Percentiles rank a stretch among this genome's conserved stretches.
Conservation (phyloP, 371 early-diverging fungal genomes). For the Saksenaea vasiformis region DNA sequence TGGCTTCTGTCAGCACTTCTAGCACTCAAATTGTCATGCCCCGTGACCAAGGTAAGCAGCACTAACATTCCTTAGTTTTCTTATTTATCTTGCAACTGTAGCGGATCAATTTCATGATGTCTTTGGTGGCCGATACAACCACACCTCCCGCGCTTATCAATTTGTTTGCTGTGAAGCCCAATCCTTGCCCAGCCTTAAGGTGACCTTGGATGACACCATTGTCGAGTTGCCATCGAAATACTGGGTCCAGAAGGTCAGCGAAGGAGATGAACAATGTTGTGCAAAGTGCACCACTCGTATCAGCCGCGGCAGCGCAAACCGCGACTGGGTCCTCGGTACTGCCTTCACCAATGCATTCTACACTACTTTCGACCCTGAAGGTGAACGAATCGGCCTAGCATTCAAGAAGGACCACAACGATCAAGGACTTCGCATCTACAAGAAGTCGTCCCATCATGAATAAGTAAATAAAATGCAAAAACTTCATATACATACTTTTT, state of each 20-base stretch:
- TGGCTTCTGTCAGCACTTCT: conserved; percentile 43
- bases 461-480: conserved; percentile 7
- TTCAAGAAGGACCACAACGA: conserved; percentile 37
- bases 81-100: conserved; percentile 5
- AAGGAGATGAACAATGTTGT: conserved; percentile 39
- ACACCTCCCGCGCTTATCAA: conserved; percentile 26
- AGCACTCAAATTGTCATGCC: conserved; percentile 42
- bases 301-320: conserved; percentile 34
- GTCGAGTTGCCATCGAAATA: conserved; percentile 43
- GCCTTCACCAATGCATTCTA: conserved; percentile 46
- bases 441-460: conserved; percentile 27
- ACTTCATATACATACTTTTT: neutral
- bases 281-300: conserved; percentile 42
- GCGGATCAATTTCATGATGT: conserved; percentile 43
- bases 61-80: neutral
- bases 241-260: conserved; percentile 34
- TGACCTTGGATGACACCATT: conserved; percentile 36
- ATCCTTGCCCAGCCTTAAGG: conserved; percentile 36
- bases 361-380: conserved; percentile 43
- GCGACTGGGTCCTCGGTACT: conserved; percentile 50
- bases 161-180: conserved; percentile 42
- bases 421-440: conserved; percentile 39
- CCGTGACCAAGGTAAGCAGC: conserved; percentile 23
- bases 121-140: conserved; percentile 34
- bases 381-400: conserved; percentile 39